Base-by-base conservation (phyloP, 1,284 basidiomycete genomes). In the Sphagnurus paluster region DNA sequence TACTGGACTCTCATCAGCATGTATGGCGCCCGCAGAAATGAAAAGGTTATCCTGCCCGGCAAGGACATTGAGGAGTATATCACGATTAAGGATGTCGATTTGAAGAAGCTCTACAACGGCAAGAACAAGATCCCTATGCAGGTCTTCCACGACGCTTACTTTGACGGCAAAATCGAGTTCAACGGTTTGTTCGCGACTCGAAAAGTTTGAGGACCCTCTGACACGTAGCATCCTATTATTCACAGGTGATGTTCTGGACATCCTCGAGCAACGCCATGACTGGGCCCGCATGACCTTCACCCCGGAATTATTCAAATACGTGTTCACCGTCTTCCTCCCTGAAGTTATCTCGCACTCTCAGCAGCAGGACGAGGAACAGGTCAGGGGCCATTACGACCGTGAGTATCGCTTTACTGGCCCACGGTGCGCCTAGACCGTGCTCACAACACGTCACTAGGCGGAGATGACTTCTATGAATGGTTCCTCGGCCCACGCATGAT, bases 81-180 rank as follows among this genome's bases (percentile, higher is more conserved):
- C 63, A 87, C 84, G 44, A 88, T 98, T 72, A 87, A 92, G 57
- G 93, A 98, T 72, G 67, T 74, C 1, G 84, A 84, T 52, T 77
- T 99, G 61, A 88, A 83, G 71, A 74, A 76, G 21, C 77, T 85
- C 58, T 98, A 94, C 74, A 70, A 82, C 41, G 82, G 82, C 56
- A 83, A 81, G 66, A 85, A 87, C 66, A 98, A 98, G 72, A 98
- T 99, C 54, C 95, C 95, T 39, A 97, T 98, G 87, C 94, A 99
- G 72, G 72, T 90, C 55, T 97, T 98, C 78, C 89, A 99, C 67
- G 97, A 99, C 73, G 91, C 93, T 53, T 99, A 91, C 75, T 98
- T 99, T 70, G 94, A 96, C 51, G 87, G 87, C 54, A 98, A 98
- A 75, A 84, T 96, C 53, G 93, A 98, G 54, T 89, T 98, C 67